Evolutionary conservation across 1,284 basidiomycete genomes (phyloP), one percentile per base, ranked within the genome.

Genomic region (Irpex lacteus): DNA sequence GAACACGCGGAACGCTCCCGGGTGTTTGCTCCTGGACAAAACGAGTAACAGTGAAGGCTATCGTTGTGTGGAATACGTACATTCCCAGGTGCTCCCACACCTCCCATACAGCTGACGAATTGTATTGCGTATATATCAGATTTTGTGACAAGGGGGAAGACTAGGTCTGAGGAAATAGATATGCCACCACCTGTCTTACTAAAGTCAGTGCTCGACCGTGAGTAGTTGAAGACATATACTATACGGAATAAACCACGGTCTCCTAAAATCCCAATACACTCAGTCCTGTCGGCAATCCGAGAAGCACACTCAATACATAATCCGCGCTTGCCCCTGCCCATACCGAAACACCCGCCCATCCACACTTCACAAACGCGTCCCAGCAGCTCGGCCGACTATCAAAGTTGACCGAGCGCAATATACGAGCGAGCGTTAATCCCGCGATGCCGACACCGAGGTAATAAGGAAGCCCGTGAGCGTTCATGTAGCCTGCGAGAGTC

Each of bases 281-380:
- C 15, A 63, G 63, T 11, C 26, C 54, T 26, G 54, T 21, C 18
- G 55, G 52, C 26, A 68, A 18, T n/a, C 66, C 67, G 8, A 67
- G 53, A 7, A 72, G 53, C 66, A 84, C 54, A 56, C 54, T 65
- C 58, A 77, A 68, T 2, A 73, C 74, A 71, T 96, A 98, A 77
- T 99, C 97, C 5, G 81, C 84, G 5, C 89, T 73, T 15, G 95
- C 82, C 2, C 97, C 97, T 71, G 87, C 83, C 90, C 92, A 98
- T 7, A 98, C 81, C 84, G 94, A 91, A 67, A 92, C 91, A 0
- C 97, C 97, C 37, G 95, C 81, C 84, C 90, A 94, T 0, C 94
- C 91, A 75, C 96, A 98, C 7, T 89, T 90, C 21, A 87, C 85
- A 70, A 99, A 99, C 37, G 93, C 94, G 69, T 82, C 83, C 95